Base-by-base conservation (phyloP, 768 basidiomycete genomes). In the Tricholoma terreum region DNA sequence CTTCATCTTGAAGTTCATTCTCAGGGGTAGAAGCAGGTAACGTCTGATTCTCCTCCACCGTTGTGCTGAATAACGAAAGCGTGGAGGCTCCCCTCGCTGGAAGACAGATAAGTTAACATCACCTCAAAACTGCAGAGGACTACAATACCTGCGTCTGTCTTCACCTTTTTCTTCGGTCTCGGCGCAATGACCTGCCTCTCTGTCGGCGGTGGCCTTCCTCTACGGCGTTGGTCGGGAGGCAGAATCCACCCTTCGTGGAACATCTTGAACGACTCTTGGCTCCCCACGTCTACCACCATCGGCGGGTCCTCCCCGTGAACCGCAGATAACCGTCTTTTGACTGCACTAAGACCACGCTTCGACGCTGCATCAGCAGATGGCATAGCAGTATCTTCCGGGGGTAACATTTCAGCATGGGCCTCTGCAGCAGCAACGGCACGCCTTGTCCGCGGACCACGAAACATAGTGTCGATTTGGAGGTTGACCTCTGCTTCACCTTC, bases 161-260 rank as follows among this genome's bases (percentile, higher is more conserved):
- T 81, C 58, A 73, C 72, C 34, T 75, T 77, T 72, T 86, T 87
- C 70, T 75, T 82, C 17, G 84, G 82, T 9, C 60, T 46, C 5
- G 84, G 81, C 33, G 78, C 81, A 30, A 76, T 59, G 3, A 67
- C 63, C n/a, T 69, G 70, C 36, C 77, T 74, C 22, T 84, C 83
- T 9, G 78, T 59, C 12, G 75, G 66, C 19, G 71, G 69, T 9
- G 46, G 15, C 12, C 89, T 75, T 19, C 84, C 84, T 30, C 85
- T 81, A 31, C 93, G 80, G 61, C 84, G 81, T 52, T 84, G 81
- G 33, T 88, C 90, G 2, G 84, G 76, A 21, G 92, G 90, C 12
- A 95, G 72, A 7, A 96, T 91, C 93, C 92, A 95, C 0, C 94
- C 94, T 21, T 78, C 76, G 57, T 97, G 87, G 73, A 96, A 96